phyloP scores from a whole-genome alignment of 2,329 filamentous ascomycete species.

The Endothia cerciana region DNA sequence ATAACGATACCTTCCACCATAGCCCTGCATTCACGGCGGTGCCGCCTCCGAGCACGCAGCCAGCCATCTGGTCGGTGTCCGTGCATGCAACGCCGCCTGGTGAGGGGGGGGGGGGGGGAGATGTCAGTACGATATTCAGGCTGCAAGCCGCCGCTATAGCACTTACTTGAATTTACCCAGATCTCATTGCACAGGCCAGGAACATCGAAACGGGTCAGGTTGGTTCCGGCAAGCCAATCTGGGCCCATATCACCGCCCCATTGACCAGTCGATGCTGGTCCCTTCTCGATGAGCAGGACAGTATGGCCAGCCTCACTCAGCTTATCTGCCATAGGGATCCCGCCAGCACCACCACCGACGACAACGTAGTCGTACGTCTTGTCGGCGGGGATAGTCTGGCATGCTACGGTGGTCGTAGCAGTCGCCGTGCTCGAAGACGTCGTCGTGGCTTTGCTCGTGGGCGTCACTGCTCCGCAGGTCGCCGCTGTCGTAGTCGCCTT shows the following conservation, averaged over 20 bases:
- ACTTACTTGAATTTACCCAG: slow-evolving; percentile 51
- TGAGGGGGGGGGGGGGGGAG: neutral
- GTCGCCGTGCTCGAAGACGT: slow-evolving; percentile 38
- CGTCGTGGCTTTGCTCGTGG: neutral
- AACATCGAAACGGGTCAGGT: slow-evolving; percentile 67
- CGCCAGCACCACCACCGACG: slow-evolving; percentile 62
- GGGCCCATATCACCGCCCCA: slow-evolving; percentile 63
- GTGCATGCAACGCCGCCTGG: slow-evolving; percentile 63
- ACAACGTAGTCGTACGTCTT: slow-evolving; percentile 63
- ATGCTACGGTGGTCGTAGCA: slow-evolving; percentile 20
- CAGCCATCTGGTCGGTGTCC: slow-evolving; percentile 69
- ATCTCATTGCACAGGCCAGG: slow-evolving; percentile 70
- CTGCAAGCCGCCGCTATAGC: too few relatives aligned
- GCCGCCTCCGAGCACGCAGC: slow-evolving; percentile 66
- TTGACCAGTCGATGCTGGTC: slow-evolving; percentile 59
- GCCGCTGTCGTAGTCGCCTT: slow-evolving; percentile 35
- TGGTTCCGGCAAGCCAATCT: slow-evolving; percentile 59
- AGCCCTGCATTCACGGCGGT: slow-evolving; percentile 65
- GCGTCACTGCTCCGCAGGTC: slow-evolving; percentile 22
- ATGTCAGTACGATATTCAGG: neutral
- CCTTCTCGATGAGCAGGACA: slow-evolving; percentile 61
- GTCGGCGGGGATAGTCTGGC: slow-evolving; percentile 14
- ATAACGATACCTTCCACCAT: slow-evolving; percentile 59
- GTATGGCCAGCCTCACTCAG: slow-evolving; percentile 64
- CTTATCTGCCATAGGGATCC: slow-evolving; percentile 61